Evolutionary conservation across 306 rosid genomes (phyloP), one percentile per base, ranked within the genome.

Genomic region (Begonia peltatifolia): DNA sequence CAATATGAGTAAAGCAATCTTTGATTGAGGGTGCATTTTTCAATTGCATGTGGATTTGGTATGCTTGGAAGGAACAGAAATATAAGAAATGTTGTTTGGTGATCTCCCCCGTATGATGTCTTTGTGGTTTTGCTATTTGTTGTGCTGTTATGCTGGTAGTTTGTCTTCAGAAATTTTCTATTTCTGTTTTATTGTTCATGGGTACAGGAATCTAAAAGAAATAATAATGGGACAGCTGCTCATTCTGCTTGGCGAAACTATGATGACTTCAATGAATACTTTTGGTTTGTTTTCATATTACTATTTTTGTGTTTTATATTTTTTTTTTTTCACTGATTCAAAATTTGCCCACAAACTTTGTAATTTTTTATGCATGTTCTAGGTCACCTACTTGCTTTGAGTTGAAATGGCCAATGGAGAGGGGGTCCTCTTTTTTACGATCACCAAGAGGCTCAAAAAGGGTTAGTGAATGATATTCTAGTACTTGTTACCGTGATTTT

Each of bases 181-280:
- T 3, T 5, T 30, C 38, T 59, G 41, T 16, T 59, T 42, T 63
- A 47, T 46, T 15, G 64, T 10, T 20, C 52, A 12, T 49, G 51
- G 46, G 56, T 17, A 60, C 84, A 90, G 97, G 97, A 90, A 83
- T 77, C 92, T 55, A 57, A 0, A 9, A 61, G 51, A 65, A 85
- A 83, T 68, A 78, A 83, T 58, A 76, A 71, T 54, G 97, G 97
- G 68, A 90, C 80, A 73, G 95, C 95, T 41, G 97, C 95, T 14
- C 97, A 90, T 79, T 90, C 97, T 42, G 80, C 80, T 49, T 90
- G 97, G 97, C 71, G 97, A 76, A 90, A 90, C 54, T 90, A 90
- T 68, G 97, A 90, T 17, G 97, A 90, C 71, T 90, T 90, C 74
- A 90, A 90, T 54, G 97, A 90, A 81, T 85, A 83, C 72, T 90